Conservation (phyloP, 305 asterid species). For the Fraxinus sp. region DNA sequence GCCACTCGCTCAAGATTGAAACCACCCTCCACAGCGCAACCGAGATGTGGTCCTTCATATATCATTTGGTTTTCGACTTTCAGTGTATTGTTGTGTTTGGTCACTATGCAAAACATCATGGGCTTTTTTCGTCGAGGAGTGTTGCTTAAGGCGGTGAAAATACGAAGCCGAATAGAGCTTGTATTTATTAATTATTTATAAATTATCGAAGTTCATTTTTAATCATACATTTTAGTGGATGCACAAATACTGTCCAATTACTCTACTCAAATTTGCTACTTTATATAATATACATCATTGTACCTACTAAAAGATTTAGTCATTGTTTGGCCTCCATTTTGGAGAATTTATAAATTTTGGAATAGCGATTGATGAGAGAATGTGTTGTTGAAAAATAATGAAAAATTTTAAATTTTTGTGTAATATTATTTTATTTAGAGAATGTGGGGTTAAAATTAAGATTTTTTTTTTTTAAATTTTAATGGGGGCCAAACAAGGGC, state of each 20-base stretch:
- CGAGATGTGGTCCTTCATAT: neutral
- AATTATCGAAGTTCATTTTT: too few species aligned
- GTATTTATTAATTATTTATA: neutral
- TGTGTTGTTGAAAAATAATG: too few species aligned
- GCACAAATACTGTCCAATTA: neutral
- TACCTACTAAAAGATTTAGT: neutral
- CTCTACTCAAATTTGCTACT: neutral
- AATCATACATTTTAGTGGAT: too few species aligned
- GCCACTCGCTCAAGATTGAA: conserved; percentile 50
- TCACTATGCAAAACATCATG: neutral
- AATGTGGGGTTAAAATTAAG: too few species aligned
- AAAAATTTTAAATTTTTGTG: too few species aligned
- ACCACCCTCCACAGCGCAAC: neutral
- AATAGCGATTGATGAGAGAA: too few species aligned
- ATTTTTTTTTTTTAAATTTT: too few species aligned
- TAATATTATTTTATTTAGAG: too few species aligned
- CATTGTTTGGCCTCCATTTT: neutral
- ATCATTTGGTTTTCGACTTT: neutral
- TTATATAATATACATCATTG: too few species aligned
- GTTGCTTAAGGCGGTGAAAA: neutral
- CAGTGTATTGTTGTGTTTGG: neutral
- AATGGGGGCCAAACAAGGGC: too few species aligned
- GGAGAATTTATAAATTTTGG: too few species aligned
- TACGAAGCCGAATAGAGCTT: neutral
- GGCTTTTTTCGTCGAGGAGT: neutral